A percentile compares a stretch with the other conserved stretches of the same genome.
Conservation (phyloP, 2,329 filamentous ascomycete genomes). For the Ophiostoma triangulosporum region DNA sequence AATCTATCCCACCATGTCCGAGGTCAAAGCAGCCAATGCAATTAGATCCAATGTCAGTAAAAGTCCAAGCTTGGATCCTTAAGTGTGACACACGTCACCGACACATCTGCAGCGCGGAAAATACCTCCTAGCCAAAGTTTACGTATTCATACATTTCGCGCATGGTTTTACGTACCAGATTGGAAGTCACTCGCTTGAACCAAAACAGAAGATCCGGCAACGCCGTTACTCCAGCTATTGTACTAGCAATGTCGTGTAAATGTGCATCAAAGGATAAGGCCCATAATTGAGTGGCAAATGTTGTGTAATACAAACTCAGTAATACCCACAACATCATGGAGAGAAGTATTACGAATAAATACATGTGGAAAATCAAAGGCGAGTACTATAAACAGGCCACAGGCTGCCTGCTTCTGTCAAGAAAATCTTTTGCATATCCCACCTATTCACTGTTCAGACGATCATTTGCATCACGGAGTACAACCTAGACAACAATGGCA, state of each 20-base stretch:
- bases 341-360: background rate
- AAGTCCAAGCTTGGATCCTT: background rate
- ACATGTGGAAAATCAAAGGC: background rate
- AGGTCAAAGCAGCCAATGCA: background rate
- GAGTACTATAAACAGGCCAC: background rate
- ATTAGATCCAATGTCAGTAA: background rate
- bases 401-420: background rate
- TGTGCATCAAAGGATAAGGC: background rate
- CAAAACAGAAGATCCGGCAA: background rate
- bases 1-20: background rate
- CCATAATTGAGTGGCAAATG: background rate
- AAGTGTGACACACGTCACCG: background rate
- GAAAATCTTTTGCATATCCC: background rate
- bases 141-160: background rate
- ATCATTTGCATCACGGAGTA: background rate
- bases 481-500: background rate
- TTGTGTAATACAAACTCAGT: constrained; percentile 1
- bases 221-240: background rate
- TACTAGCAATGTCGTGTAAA: background rate
- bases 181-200: background rate
- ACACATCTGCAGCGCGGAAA: background rate
- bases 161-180: background rate
- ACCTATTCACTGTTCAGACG: background rate
- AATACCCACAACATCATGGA: background rate
- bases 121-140: background rate